Conservation (phyloP, 2,329 filamentous ascomycete species). For the Didymella segeticola region DNA sequence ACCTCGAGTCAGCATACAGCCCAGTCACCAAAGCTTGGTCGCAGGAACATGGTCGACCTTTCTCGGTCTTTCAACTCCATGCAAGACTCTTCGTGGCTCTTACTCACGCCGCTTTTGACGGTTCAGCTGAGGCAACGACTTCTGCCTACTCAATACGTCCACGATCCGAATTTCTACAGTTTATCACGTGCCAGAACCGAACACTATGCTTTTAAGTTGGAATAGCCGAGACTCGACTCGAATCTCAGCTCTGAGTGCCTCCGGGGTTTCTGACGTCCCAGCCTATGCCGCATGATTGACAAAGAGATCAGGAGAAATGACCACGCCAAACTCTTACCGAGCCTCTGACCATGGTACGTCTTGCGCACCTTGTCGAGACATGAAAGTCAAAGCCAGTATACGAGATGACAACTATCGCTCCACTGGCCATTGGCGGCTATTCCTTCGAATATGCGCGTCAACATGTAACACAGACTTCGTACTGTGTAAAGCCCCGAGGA, state of each 20-base stretch:
- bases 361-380: too few relatives aligned
- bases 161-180: background rate
- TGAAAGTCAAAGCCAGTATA: background rate
- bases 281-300: too few relatives aligned
- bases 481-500: background rate
- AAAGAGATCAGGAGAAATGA: too few relatives aligned
- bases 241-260: too few relatives aligned
- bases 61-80: background rate
- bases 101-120: constrained; percentile 7
- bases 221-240: too few relatives aligned
- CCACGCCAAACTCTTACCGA: too few relatives aligned
- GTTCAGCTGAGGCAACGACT: background rate
- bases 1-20: constrained; percentile 10
- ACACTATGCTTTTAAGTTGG: too few relatives aligned
- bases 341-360: too few relatives aligned
- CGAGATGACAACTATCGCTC: background rate
- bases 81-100: background rate
- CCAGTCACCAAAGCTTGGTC: background rate
- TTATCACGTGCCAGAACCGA: background rate
- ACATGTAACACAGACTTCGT: background rate
- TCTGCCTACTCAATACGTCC: background rate
- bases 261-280: too few relatives aligned
- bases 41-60: constrained; percentile 5
- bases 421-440: background rate
- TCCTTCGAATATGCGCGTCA: background rate